Conservation (phyloP, 805 yeast genomes). For the Wickerhamomyces bovis region DNA sequence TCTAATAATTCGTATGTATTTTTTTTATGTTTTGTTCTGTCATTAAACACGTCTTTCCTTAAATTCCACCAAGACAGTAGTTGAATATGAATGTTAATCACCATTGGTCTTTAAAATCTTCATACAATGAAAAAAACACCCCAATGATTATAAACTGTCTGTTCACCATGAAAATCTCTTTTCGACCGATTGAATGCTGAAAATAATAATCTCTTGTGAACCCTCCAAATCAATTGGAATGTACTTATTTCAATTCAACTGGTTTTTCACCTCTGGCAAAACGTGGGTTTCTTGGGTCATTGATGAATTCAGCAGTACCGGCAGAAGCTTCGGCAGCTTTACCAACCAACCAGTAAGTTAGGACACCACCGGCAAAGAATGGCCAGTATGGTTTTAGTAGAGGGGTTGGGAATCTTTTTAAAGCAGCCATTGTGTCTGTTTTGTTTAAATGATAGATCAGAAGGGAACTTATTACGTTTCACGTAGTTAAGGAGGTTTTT, state of each 20-base stretch:
- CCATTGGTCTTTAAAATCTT: background rate
- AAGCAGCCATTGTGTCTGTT: slow-evolving; percentile 23
- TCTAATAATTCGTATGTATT: background rate
- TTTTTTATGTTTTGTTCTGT: slow-evolving; percentile 1
- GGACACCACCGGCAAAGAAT: slow-evolving; percentile 75
- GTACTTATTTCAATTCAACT: slow-evolving; percentile 28
- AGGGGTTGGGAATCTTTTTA: slow-evolving; percentile 40
- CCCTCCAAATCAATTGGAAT: background rate
- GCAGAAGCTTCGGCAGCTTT: slow-evolving; percentile 64
- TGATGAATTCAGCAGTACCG: slow-evolving; percentile 74
- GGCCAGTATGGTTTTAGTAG: slow-evolving; percentile 76
- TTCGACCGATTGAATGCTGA: background rate
- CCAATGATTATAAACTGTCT: background rate
- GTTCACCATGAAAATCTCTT: background rate
- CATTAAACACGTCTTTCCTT: slow-evolving; percentile 8
- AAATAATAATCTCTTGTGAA: background rate
- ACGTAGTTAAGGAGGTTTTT: slow-evolving; percentile 1
- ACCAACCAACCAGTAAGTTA: slow-evolving; percentile 65
- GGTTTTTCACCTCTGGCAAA: slow-evolving; percentile 54
- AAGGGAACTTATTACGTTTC: background rate
- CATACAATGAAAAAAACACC: background rate
- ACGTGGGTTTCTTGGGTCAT: slow-evolving; percentile 96
- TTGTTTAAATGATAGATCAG: background rate
- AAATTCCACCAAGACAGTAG: background rate
- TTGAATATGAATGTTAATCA: background rate